Evolutionary conservation across 352 stramenopile genomes (phyloP).

Genomic region (Globisporangium mamillatum): DNA sequence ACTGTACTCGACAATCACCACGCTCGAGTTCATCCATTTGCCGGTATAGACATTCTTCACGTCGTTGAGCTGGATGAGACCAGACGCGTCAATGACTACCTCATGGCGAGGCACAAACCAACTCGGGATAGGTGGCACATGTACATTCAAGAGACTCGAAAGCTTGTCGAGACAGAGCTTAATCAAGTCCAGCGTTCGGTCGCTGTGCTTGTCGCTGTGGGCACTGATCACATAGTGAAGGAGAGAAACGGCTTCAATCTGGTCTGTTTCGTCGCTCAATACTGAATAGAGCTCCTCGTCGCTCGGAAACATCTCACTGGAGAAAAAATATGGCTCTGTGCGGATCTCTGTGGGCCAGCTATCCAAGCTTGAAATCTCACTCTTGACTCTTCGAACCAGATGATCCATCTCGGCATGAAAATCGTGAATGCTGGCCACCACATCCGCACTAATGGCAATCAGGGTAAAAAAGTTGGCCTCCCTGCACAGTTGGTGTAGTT

Average conservation of each 20-base stretch:
- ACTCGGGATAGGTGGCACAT: background rate
- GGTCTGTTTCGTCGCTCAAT: background rate
- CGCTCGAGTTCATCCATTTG: conserved; percentile 41
- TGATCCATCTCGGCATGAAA: conserved; percentile 13
- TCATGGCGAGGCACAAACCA: conserved; percentile 82
- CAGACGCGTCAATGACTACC: conserved; percentile 56
- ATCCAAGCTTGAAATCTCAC: background rate
- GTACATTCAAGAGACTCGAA: background rate
- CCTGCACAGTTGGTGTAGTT: conserved; percentile 4
- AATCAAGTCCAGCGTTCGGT: conserved; percentile 6
- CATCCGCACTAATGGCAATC: background rate
- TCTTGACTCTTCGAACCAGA: conserved; percentile 2
- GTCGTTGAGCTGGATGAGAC: conserved; percentile 16
- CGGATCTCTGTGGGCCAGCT: background rate
- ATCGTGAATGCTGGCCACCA: conserved; percentile 6
- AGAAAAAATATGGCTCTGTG: background rate
- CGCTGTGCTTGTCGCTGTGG: conserved; percentile 13
- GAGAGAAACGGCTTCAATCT: conserved; percentile 7
- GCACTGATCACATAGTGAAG: conserved; percentile 9
- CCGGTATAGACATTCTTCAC: conserved; percentile 8
- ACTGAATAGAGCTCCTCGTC: conserved; percentile 6
- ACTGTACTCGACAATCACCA: conserved; percentile 12
- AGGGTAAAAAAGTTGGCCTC: conserved; percentile 6
- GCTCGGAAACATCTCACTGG: background rate
- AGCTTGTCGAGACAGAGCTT: conserved; percentile 8